Evolutionary conservation across 2,329 filamentous ascomycete species (phyloP).

Genomic region (Zymoseptoria ardabiliae): DNA sequence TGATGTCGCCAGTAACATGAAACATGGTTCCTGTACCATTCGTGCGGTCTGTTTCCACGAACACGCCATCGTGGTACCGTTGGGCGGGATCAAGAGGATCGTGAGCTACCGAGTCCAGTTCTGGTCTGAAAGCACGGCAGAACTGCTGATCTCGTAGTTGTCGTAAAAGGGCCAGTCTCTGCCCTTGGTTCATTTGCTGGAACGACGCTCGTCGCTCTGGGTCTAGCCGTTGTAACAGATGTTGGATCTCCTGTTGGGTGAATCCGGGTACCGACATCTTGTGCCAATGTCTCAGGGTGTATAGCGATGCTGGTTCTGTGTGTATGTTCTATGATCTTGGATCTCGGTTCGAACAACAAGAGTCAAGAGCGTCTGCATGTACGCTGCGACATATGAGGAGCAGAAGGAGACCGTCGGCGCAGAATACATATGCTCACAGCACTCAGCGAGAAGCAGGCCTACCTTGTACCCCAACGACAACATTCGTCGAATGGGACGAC

Average conservation of each 20-base stretch:
- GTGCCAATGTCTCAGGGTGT: too few relatives aligned
- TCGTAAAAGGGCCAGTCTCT: neutral
- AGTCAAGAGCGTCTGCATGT: too few relatives aligned
- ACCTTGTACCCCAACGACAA: too few relatives aligned
- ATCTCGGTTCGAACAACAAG: too few relatives aligned
- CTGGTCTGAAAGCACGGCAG: neutral
- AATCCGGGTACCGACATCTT: too few relatives aligned
- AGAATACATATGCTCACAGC: too few relatives aligned
- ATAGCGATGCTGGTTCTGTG: too few relatives aligned
- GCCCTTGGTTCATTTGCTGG: neutral
- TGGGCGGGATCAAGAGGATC: constrained; percentile 5
- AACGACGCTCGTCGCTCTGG: neutral
- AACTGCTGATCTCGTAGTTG: neutral
- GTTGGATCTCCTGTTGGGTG: neutral
- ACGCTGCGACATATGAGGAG: too few relatives aligned
- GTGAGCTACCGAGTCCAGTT: constrained; percentile 1
- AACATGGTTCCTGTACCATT: neutral
- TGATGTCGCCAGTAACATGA: constrained; percentile 4
- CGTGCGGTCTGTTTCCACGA: neutral
- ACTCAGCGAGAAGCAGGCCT: too few relatives aligned
- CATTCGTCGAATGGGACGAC: too few relatives aligned
- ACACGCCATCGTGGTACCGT: constrained; percentile 5
- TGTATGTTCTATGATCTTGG: too few relatives aligned
- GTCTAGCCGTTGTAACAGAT: neutral
- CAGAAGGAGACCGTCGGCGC: too few relatives aligned